Evolutionary conservation across 1,284 basidiomycete genomes (phyloP).

Genomic region (Bjerkandera adusta): DNA sequence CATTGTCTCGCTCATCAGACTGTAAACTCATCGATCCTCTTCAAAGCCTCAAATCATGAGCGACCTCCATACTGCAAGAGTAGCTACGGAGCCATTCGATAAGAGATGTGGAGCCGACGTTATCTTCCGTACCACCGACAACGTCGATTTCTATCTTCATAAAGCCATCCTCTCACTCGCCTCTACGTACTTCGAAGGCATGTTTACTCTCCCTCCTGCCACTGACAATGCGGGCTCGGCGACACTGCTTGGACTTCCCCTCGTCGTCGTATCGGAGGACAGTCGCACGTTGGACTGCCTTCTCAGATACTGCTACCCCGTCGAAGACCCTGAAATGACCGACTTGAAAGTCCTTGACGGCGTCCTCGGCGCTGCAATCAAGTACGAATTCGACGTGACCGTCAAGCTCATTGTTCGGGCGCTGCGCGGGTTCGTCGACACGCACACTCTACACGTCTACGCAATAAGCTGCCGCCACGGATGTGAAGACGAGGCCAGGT

Average conservation of each 20-base stretch:
- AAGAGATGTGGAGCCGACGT: neutral
- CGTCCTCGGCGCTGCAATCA: constrained; percentile 22
- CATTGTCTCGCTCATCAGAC: no score
- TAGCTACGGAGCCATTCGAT: neutral
- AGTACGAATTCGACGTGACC: constrained; percentile 19
- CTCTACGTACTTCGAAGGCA: neutral
- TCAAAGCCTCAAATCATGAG: no score
- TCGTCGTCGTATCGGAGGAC: constrained; percentile 12
- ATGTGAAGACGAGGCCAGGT: constrained; percentile 18
- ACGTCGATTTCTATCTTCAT: neutral
- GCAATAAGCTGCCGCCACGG: constrained; percentile 30
- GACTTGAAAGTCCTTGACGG: constrained; percentile 7
- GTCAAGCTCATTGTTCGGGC: neutral
- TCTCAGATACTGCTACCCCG: constrained; percentile 25
- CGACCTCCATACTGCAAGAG: no score
- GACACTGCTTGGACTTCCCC: constrained; percentile 1
- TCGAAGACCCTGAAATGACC: constrained; percentile 16
- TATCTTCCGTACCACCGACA: neutral
- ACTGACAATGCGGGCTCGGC: no score
- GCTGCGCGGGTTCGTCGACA: constrained; percentile 19
- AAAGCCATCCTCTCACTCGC: neutral
- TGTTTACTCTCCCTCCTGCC: neutral
- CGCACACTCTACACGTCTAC: constrained; percentile 29
- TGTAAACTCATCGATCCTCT: no score
- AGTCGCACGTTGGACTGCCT: constrained; percentile 18